These are phyloP conservation scores for Aspergillus sp. DNA, from an alignment of 2,329 filamentous ascomycete species.

Conservation along the genomic window DNA sequence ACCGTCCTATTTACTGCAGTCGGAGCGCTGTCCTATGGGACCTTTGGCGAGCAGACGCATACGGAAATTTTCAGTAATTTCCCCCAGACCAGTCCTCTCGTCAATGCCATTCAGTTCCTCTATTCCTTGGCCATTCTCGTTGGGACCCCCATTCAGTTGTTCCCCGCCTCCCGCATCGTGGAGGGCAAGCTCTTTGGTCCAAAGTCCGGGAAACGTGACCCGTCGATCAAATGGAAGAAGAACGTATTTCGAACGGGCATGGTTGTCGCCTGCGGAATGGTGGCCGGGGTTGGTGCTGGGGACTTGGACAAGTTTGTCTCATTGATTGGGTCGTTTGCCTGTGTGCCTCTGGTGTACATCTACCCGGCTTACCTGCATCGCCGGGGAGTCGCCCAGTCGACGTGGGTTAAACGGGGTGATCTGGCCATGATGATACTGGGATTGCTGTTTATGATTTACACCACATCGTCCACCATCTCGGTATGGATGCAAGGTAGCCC, in stretches of 20 bases:
- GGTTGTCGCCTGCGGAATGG: constrained; percentile 76
- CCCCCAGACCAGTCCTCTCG: constrained; percentile 85
- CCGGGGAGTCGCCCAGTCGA: constrained; percentile 61
- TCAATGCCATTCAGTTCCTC: constrained; percentile 91
- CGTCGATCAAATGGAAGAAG: constrained; percentile 98
- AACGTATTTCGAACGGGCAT: constrained; percentile 89
- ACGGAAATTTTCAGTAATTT: constrained; percentile 94
- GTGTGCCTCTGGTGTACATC: constrained; percentile 91
- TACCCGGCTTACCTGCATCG: constrained; percentile 79
- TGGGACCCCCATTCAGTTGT: constrained; percentile 90
- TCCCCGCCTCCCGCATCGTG: constrained; percentile 91
- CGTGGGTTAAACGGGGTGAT: constrained; percentile 57
- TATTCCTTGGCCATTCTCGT: constrained; percentile 91
- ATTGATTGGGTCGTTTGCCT: constrained; percentile 92
- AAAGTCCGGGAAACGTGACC: constrained; percentile 89
- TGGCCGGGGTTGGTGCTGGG: constrained; percentile 85
- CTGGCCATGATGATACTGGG: constrained; percentile 63
- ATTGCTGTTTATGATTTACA: constrained; percentile 67
- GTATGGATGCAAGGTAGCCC: constrained; percentile 17
- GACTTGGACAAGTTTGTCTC: constrained; percentile 95
- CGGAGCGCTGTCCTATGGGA: constrained; percentile 88
- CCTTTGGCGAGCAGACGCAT: constrained; percentile 88
- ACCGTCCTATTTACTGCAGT: constrained; percentile 83
- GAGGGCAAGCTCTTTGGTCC: constrained; percentile 87
- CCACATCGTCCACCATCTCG: constrained; percentile 60